Evolutionary conservation across 2,329 filamentous ascomycete genomes (phyloP).

Genomic region (Plenodomus lindquistii): DNA sequence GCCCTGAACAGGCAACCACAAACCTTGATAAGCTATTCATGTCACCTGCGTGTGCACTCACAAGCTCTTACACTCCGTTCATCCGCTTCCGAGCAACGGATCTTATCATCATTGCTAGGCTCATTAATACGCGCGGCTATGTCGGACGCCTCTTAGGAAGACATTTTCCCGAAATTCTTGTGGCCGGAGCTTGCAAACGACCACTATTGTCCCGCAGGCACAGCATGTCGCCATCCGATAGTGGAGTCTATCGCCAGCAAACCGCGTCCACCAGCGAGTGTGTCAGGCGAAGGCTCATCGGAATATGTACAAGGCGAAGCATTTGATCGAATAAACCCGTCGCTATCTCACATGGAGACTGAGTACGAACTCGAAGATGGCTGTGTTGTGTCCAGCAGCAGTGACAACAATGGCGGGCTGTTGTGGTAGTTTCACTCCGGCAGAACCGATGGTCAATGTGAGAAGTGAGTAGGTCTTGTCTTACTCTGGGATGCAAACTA

Average conservation of each 20-base stretch:
- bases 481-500: too few species aligned
- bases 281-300: too few species aligned
- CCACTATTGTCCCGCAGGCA: neutral
- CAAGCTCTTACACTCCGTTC: too few species aligned
- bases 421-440: neutral
- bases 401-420: neutral
- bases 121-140: neutral
- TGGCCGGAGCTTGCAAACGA: neutral
- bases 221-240: neutral
- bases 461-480: neutral
- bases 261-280: neutral
- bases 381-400: neutral
- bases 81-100: neutral
- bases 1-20: neutral
- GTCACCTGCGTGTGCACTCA: neutral
- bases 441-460: neutral
- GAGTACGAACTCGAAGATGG: neutral
- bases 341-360: too few species aligned
- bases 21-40: neutral
- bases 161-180: neutral
- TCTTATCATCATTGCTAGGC: neutral
- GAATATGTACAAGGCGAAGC: neutral
- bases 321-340: too few species aligned
- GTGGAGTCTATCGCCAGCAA: neutral
- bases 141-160: constrained; percentile 1